A percentile compares a stretch with the other conserved stretches of the same genome.
phyloP scores from a whole-genome alignment of 1,139 yeast species.

The Yamadazyma trypodendri region DNA sequence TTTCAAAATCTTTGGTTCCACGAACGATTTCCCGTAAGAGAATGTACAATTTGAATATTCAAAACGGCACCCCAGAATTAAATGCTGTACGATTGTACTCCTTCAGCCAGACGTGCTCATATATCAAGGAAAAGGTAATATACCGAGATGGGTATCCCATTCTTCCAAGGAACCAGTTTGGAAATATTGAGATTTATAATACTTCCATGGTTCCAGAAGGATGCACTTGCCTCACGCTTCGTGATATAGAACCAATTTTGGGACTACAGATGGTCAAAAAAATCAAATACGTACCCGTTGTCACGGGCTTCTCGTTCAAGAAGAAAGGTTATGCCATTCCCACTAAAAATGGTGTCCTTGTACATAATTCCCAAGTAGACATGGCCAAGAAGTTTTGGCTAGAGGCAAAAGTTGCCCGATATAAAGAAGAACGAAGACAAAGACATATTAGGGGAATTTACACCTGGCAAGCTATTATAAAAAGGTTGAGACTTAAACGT shows the following conservation, averaged over 20 bases:
- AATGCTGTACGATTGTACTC: conserved; percentile 25
- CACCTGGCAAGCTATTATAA: conserved; percentile 25
- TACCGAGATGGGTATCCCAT: conserved; percentile 8
- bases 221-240: conserved; percentile 30
- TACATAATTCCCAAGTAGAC: conserved; percentile 19
- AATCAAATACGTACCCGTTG: conserved; percentile 33
- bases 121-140: conserved; percentile 18
- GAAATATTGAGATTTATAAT: conserved; percentile 35
- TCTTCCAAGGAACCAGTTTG: conserved; percentile 33
- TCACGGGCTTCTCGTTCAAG: conserved; percentile 32
- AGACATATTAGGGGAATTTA: conserved; percentile 11
- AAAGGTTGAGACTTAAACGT: conserved; percentile 21
- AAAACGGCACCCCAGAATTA: conserved; percentile 19
- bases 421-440: conserved; percentile 7
- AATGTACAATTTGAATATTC: conserved; percentile 20
- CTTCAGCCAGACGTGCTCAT: conserved; percentile 33
- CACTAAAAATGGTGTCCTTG: conserved; percentile 29
- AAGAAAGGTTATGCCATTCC: conserved; percentile 32
- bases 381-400: conserved; percentile 30
- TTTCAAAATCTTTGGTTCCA: conserved; percentile 21
- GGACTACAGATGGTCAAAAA: conserved; percentile 11
- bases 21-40: conserved; percentile 25
- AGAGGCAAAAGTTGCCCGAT: conserved; percentile 19
- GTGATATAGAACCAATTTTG: conserved; percentile 25
- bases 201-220: conserved; percentile 33